phyloP scores from a whole-genome alignment of 116 monocot genomes.

The Iris pallida region DNA sequence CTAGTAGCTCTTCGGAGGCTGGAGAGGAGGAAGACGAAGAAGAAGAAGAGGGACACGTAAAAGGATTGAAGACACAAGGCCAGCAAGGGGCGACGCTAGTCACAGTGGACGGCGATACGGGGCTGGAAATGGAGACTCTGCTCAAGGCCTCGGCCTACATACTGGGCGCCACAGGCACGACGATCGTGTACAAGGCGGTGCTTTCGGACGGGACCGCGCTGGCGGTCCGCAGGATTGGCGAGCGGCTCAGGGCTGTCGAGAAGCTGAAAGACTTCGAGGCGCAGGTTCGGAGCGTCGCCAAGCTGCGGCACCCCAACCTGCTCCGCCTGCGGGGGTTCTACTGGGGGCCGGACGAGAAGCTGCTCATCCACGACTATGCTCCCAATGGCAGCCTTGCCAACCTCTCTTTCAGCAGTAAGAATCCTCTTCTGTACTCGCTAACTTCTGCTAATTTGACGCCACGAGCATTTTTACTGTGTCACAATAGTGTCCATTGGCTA shows the following conservation, averaged over 20 bases:
- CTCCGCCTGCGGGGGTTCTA: conserved; percentile 76
- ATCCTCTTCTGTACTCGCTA: background rate
- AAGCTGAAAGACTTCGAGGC: conserved; percentile 71
- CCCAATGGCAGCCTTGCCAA: conserved; percentile 82
- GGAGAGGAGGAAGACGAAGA: conserved; percentile 26
- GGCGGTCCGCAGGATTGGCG: conserved; percentile 71
- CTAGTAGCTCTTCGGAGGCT: conserved; percentile 18
- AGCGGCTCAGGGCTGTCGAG: conserved; percentile 25
- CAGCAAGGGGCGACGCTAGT: conserved; percentile 49
- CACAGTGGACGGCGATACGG: conserved; percentile 58
- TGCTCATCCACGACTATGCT: conserved; percentile 79
- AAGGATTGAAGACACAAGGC: background rate
- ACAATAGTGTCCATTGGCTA: no score
- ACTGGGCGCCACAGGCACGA: conserved; percentile 55
- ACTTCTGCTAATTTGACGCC: no score
- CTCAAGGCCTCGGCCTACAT: conserved; percentile 91
- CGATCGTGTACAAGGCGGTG: conserved; percentile 95
- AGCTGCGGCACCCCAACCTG: conserved; percentile 69
- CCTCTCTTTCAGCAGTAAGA: conserved; percentile 55
- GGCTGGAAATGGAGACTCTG: conserved; percentile 69
- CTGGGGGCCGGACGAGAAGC: conserved; percentile 93
- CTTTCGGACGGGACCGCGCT: conserved; percentile 59
- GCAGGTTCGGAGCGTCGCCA: conserved; percentile 60
- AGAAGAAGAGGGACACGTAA: conserved; percentile 18
- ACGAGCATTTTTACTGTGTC: no score